Base-by-base conservation (phyloP, 2,329 filamentous ascomycete genomes). In the Leptographium wingfieldii region DNA sequence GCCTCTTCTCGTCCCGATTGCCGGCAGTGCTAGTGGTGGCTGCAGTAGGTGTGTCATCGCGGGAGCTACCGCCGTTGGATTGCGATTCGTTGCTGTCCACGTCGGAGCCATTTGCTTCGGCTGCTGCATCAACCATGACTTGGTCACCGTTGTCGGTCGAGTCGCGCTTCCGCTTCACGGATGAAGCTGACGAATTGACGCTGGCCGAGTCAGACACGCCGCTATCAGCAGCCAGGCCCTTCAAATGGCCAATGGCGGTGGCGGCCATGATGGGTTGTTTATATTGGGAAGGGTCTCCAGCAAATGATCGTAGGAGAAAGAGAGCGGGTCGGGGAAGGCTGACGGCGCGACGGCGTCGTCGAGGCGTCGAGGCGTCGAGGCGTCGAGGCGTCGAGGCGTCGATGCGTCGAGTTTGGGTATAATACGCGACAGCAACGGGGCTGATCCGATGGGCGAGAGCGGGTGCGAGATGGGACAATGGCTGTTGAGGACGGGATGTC, bases 131-230 rank as follows among this genome's bases (percentile, higher is more conserved):
- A 2, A 58, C 16, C 62, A 63, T 64, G 31, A 33, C 54, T 5
- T 59, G 55, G 25, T 62, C 61, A 58, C 61, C 67, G 55, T 75
- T 75, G 65, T 77, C 74, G 61, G 68, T 73, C 56, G 72, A 70
- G 66, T 82, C 80, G 76, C 81, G 81, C 73, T 85, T 85, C 70
- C 82, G 76, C 73, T 85, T 85, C 61, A 66, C 68, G 46, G 70
- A 67, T 16, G 67, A 56, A 19, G 58, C 53, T 6, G 35, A 65
- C 33, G 67, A 68, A 65, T 66, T 68, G 62, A 67, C 61, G 31
- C 33, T 67, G 64, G 55, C 66, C 65, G 59, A 67, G 67, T 57
- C 56, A 22, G 62, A 67, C 67, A 59, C 66, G 65, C 68, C 63
- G 65, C 62, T 62, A 63, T 63, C 60, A 62, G 65, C 63, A 64